Evolutionary conservation across 2,329 filamentous ascomycete species (phyloP).

Genomic region (Pseudocercospora ulei): DNA sequence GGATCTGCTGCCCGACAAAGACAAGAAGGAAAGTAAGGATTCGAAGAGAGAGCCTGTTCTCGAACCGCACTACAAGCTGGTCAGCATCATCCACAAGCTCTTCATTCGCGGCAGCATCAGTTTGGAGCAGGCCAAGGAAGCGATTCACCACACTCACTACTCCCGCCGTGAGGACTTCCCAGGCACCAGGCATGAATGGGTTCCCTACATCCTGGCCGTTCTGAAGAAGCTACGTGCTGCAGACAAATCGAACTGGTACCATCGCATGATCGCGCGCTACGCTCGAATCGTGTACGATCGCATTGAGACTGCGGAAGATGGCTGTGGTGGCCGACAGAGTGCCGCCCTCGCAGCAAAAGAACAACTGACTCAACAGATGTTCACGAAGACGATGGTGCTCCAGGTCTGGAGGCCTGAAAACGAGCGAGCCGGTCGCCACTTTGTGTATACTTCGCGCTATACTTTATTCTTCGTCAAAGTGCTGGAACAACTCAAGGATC

Average conservation of each 20-base stretch:
- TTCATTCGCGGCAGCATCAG: slow-evolving; percentile 45
- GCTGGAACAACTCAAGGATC: slow-evolving; percentile 64
- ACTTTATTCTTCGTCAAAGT: slow-evolving; percentile 70
- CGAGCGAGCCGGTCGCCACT: slow-evolving; percentile 73
- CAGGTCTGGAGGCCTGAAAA: slow-evolving; percentile 93
- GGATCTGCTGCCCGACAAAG: slow-evolving; percentile 45
- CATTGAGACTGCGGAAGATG: slow-evolving; percentile 9
- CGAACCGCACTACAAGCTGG: slow-evolving; percentile 86
- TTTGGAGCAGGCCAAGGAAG: slow-evolving; percentile 42
- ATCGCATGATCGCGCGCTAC: slow-evolving; percentile 72
- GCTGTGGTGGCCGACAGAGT: slow-evolving; percentile 2
- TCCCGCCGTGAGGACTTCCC: slow-evolving; percentile 43
- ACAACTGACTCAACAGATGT: slow-evolving; percentile 72
- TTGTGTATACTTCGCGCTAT: slow-evolving; percentile 83
- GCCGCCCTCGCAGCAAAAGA: slow-evolving; percentile 57
- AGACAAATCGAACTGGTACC: slow-evolving; percentile 92
- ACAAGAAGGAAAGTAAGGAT: slow-evolving; percentile 46
- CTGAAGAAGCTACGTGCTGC: slow-evolving; percentile 53
- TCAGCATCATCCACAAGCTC: slow-evolving; percentile 72
- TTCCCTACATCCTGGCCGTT: slow-evolving; percentile 54
- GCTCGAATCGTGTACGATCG: slow-evolving; percentile 55
- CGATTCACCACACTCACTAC: slow-evolving; percentile 47
- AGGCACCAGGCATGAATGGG: slow-evolving; percentile 46
- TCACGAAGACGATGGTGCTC: slow-evolving; percentile 89
- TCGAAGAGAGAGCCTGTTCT: slow-evolving; percentile 65